A percentile compares a stretch with the other conserved stretches of the same genome.
Evolutionary conservation across 768 basidiomycete genomes (phyloP).

Genomic region (Panaeolus cyanescens): DNA sequence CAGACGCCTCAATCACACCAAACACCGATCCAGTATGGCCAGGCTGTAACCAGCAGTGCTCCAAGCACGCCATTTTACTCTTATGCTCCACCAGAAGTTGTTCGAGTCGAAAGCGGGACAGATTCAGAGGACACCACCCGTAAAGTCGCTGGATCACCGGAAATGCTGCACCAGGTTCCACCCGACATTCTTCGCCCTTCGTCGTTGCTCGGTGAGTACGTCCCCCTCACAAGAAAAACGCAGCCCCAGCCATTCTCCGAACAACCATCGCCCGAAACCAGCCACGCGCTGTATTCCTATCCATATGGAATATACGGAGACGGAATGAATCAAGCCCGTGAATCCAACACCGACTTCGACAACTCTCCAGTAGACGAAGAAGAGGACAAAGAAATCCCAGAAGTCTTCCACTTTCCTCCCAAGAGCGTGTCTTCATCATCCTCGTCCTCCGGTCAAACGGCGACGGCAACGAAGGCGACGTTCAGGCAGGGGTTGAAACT

Average conservation of each 20-base stretch:
- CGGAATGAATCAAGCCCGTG: neutral
- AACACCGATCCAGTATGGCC: neutral
- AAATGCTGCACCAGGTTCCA: slow-evolving; percentile 11
- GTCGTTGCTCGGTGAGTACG: neutral
- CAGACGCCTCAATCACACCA: slow-evolving; percentile 1
- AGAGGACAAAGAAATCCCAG: slow-evolving; percentile 16
- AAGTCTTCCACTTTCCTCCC: slow-evolving; percentile 17
- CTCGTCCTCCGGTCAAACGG: neutral
- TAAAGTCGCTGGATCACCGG: slow-evolving; percentile 2
- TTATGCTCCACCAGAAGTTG: slow-evolving; percentile 20
- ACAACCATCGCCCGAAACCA: slow-evolving; percentile 3
- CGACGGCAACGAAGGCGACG: neutral
- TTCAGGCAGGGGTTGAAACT: slow-evolving; percentile 1
- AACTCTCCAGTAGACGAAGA: slow-evolving; percentile 13
- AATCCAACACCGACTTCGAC: slow-evolving; percentile 12
- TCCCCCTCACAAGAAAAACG: neutral
- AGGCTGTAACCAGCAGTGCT: neutral
- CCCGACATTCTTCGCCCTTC: slow-evolving; percentile 11
- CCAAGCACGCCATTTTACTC: neutral
- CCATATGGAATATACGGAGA: neutral
- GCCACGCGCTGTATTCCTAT: neutral
- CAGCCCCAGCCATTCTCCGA: neutral
- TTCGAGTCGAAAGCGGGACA: slow-evolving; percentile 18
- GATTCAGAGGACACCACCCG: slow-evolving; percentile 6
- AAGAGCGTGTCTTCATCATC: neutral